A percentile compares a stretch with the other conserved stretches of the same genome.
phyloP scores from a whole-genome alignment of 257 asterid species.

The Solanum acaule region DNA sequence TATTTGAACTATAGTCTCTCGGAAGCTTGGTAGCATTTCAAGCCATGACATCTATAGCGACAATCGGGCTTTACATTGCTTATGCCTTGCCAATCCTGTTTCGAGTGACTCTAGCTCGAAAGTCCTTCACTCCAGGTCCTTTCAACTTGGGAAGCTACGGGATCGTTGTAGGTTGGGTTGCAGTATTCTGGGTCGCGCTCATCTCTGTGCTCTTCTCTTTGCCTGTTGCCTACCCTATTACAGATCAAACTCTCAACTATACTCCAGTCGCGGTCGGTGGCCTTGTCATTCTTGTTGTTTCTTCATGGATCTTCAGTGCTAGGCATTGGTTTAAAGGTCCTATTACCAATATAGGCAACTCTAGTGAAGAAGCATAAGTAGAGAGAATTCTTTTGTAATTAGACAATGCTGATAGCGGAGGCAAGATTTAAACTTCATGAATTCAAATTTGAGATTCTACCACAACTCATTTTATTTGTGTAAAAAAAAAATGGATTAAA shows the following conservation, averaged over 20 bases:
- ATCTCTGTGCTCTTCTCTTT: conserved; percentile 87
- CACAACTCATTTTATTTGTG: neutral
- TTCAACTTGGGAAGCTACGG: conserved; percentile 79
- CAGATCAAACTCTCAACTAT: conserved; percentile 70
- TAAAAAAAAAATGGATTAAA: too few species aligned
- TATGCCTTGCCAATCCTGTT: conserved; percentile 88
- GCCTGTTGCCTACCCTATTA: conserved; percentile 79
- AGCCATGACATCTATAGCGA: conserved; percentile 96
- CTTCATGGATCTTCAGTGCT: conserved; percentile 69
- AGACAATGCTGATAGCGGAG: neutral
- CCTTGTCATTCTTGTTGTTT: conserved; percentile 43
- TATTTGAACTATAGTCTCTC: conserved; percentile 51
- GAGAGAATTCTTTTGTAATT: neutral
- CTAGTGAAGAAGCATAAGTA: conserved; percentile 4
- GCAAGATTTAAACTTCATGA: neutral
- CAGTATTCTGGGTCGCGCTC: conserved; percentile 77
- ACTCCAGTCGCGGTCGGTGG: conserved; percentile 98
- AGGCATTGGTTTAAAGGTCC: conserved; percentile 97
- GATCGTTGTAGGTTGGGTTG: conserved; percentile 59
- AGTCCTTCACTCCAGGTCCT: conserved; percentile 70
- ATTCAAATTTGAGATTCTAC: neutral
- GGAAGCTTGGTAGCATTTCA: conserved; percentile 95
- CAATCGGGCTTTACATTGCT: conserved; percentile 92
- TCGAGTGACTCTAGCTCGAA: conserved; percentile 80
- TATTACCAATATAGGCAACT: conserved; percentile 43